Conservation (phyloP, 176 grass and related monocot species). For the Avena sativa region DNA sequence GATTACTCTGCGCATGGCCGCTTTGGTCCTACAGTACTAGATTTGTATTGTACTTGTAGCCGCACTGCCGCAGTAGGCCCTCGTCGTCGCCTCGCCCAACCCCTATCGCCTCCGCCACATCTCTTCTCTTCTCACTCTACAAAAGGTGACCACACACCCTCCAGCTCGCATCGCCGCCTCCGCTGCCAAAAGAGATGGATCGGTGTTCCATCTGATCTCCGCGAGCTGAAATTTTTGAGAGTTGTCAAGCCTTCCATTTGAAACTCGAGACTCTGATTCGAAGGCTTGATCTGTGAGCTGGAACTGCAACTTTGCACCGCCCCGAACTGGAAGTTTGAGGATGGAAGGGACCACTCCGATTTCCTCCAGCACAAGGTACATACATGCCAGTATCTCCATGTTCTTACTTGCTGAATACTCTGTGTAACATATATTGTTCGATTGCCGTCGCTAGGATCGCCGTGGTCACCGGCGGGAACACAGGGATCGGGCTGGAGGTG, state of each 20-base stretch:
- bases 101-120: background rate
- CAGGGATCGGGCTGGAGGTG: slow-evolving; percentile 62
- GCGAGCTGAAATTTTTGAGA: background rate
- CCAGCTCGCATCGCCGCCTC: background rate
- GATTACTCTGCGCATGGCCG: no score
- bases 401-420: background rate
- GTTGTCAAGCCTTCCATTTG: background rate
- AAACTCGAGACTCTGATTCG: background rate
- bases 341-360: slow-evolving; percentile 6
- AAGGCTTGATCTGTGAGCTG: background rate
- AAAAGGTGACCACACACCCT: background rate
- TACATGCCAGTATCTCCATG: background rate
- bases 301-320: background rate
- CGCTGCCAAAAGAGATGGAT: background rate
- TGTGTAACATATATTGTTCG: background rate
- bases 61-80: no score
- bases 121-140: background rate
- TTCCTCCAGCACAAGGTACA: slow-evolving; percentile 12
- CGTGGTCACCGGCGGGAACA: slow-evolving; percentile 69
- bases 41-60: no score
- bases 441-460: slow-evolving; percentile 47
- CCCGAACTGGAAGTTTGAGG: background rate
- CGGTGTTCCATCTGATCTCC: background rate
- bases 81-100: no score
- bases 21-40: no score